Evolutionary conservation across 345 rosid genomes (phyloP), one percentile per base, ranked within the genome.

Genomic region (Ailanthus altissimus): DNA sequence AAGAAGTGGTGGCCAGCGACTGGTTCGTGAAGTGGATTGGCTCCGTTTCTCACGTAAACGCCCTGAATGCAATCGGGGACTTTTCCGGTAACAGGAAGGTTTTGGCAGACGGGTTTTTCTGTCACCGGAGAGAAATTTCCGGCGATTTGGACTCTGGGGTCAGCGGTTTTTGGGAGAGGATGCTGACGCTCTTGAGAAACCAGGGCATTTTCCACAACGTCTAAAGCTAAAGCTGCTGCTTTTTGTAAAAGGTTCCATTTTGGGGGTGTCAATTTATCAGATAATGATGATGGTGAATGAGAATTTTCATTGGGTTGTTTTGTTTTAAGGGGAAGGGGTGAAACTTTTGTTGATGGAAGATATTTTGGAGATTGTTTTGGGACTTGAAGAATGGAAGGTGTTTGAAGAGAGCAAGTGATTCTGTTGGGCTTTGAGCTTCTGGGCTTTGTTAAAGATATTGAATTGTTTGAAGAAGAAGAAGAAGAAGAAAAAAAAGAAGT

Each of bases 1-100:
- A 93, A 93, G 71, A 93, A 85, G 83, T 93, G 98, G 83, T 93
- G 98, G 18, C 98, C 97, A 5, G 95, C 88, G 16, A 90, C 89
- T 2, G 97, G 98, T 59, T 89, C 90, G 77, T 90, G 91, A 67
- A 90, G 94, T 3, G 98, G 98, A 74, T 92, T 93, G 9, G 98
- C 97, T 26, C 98, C 98, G 87, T 93, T 93, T 10, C 98, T 76
- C 4, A 89, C 89, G 49, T 92, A 93, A 28, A 84, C 90, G 11
- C 98, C 98, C 46, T 78, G 81, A n/a, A 93, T 87, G 36, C 89
- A 85, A 2, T 87, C 86, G 0, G 98, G 97, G 71, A 93, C 86
- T 77, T 85, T 71, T 0, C 98, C 98, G 38, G 78, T 56, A 50
- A 92, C 91, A 8, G 92, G 90, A 26, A 93, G 92, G 46, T 78